phyloP scores from a whole-genome alignment of 768 basidiomycete genomes.

The Leucogyrophana mollusca region DNA sequence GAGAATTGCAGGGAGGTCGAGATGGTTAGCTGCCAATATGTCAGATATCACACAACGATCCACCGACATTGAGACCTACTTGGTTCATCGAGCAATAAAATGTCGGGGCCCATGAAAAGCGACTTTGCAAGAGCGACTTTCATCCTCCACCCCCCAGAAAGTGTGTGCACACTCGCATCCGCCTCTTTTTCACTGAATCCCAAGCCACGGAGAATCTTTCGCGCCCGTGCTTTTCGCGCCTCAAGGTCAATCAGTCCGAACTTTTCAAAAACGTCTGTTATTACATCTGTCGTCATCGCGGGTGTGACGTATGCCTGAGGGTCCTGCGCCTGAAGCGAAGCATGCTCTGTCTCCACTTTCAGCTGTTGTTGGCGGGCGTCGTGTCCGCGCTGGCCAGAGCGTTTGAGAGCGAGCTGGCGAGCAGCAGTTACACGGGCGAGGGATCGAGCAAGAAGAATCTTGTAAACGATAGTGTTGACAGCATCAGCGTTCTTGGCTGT shows the following conservation, averaged over 20 bases:
- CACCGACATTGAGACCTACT: slow-evolving; percentile 39
- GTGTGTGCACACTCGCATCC: slow-evolving; percentile 26
- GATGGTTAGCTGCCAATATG: slow-evolving; percentile 30
- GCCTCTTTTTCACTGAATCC: slow-evolving; percentile 48
- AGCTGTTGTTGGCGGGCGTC: slow-evolving; percentile 11
- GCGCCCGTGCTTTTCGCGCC: slow-evolving; percentile 31
- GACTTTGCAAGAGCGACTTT: slow-evolving; percentile 58
- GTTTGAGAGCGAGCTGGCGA: slow-evolving; percentile 9
- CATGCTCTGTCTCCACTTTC: slow-evolving; percentile 5
- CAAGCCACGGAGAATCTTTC: slow-evolving; percentile 53
- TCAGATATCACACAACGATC: not conserved
- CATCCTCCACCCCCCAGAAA: slow-evolving; percentile 69
- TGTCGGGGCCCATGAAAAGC: slow-evolving; percentile 53
- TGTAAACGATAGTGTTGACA: slow-evolving; percentile 6
- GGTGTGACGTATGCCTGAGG: slow-evolving; percentile 7
- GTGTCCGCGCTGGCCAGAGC: slow-evolving; percentile 8
- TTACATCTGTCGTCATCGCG: slow-evolving; percentile 4
- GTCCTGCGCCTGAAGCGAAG: slow-evolving; percentile 3
- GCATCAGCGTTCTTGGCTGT: not conserved
- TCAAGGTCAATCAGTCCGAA: slow-evolving; percentile 6
- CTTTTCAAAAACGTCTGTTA: slow-evolving; percentile 9
- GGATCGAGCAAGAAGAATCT: slow-evolving; percentile 6
- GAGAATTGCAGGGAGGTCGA: slow-evolving; percentile 51
- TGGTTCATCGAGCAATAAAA: slow-evolving; percentile 61
- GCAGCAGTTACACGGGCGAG: not conserved